Base-by-base conservation (phyloP, 2,329 filamentous ascomycete genomes). In the Trichoderma hamatum region DNA sequence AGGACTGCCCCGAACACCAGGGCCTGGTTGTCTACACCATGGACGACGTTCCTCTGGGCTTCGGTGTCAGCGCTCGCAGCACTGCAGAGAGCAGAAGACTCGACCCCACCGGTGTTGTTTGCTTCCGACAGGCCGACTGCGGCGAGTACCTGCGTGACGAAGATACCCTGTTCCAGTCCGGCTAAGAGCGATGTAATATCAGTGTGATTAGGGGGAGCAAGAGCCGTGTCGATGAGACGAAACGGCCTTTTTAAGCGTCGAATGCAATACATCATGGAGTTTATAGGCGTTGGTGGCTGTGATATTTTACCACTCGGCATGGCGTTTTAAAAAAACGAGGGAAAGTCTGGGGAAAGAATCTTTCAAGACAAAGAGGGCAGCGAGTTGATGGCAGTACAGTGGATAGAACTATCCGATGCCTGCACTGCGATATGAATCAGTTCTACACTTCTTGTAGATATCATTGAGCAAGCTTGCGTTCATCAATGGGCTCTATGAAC, bases 91-190 rank as follows among this genome's bases (percentile, higher is more conserved):
- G 92, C 30, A 86, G 93, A 76, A 87, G 93, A 73, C 79, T 97
- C 74, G 96, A 97, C 72, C 96, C 96, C 0, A 99, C 96, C 0
- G 93, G 91, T 13, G 91, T 97, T 71, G 91, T 93, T 11, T 91
- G 91, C 67, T 98, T 97, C 81, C 86, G 95, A 73, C 96, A 99
- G 82, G 92, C 93, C 0, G 96, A 99, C 83, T 91, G 92, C 74
- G 96, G 96, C 75, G 95, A 98, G 82, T 99, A 97, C 78, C 84
- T 99, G 76, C 89, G 96, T 77, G 95, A 98, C 75, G 89, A 91
- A 78, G 88, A 90, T 77, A 88, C 86, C 68, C 77, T 90, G 67
- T 90, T 90, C 76, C 84, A 86, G 30, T 82, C 84, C 34, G 83
- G 84, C 69, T 86, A 77, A 77, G 77, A 32, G 24, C 16, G 19